Evolutionary conservation across 495 filamentous ascomycete genomes (phyloP), one percentile per base, ranked within the genome.

Genomic region (Aspergillus asperescens): DNA sequence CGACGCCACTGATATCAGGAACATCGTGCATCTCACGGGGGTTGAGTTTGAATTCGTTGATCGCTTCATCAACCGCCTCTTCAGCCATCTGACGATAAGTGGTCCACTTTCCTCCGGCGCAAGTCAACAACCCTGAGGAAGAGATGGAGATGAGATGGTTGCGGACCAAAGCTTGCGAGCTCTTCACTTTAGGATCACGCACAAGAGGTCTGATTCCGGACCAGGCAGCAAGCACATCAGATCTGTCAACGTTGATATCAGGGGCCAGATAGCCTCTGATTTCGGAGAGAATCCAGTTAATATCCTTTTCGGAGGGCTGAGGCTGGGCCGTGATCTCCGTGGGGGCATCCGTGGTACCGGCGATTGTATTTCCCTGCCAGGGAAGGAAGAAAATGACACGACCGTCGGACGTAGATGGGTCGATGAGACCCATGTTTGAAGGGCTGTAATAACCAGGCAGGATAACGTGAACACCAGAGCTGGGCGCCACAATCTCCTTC

Each of bases 31-130:
- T 58, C 23, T 83, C 76, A 24, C 70, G 71, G 5, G 87, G 71
- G 44, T 78, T 73, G n/a, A 96, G 82, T 31, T 76, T 71, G 69
- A 96, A 98, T 19, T 77, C 71, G 28, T 79, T 75, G 64, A 98
- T 79, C 15, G 92, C 92, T 56, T 90, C 87, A 60, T 98, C 92
- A 25, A 98, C 93, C 47, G 87, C 85, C 66, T 98, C 92, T 72
- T 98, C 92, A 29, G 93, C 90, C 93, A 98, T 98, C 65, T 98
- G 90, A 27, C 93, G 86, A 71, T 98, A 98, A 5, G 93, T 98
- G 3, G 93, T 98, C 93, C 93, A 98, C 72, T 97, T 97, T 18
- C 93, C 93, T 54, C 93, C 93, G n/a, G 92, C 89, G 65, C 89
- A 91, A 35, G 93, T 98, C 44, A 98, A 67, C 24, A 98, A 82